Evolutionary conservation across 495 filamentous ascomycete genomes (phyloP).

Genomic region (Umbilicaria muhlenbergii): DNA sequence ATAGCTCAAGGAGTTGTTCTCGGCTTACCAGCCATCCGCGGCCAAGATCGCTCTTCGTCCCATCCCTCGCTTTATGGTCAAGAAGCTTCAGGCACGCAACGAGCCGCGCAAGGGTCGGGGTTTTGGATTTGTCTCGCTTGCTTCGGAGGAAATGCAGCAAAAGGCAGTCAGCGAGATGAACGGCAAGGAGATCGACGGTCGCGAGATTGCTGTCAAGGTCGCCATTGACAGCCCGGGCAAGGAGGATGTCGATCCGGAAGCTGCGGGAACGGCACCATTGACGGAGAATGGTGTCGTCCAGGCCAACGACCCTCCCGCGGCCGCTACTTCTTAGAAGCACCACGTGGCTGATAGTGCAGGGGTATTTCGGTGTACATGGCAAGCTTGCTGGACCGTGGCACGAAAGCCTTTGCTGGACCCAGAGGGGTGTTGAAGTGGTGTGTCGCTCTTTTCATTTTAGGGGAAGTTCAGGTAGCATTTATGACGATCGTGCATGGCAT

Average conservation of each 20-base stretch:
- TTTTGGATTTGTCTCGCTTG: slow-evolving; percentile 93
- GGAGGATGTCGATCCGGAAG: slow-evolving; percentile 68
- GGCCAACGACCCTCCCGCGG: slow-evolving; percentile 23
- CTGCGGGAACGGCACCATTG: slow-evolving; percentile 17
- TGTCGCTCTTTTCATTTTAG: slow-evolving; percentile 10
- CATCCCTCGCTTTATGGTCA: slow-evolving; percentile 99
- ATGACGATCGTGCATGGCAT: slow-evolving; percentile 9
- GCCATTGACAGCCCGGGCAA: slow-evolving; percentile 99
- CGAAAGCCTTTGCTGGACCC: slow-evolving; percentile 5
- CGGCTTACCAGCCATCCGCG: slow-evolving; percentile 70
- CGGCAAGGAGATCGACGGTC: slow-evolving; percentile 93
- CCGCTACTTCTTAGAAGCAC: slow-evolving; percentile 1
- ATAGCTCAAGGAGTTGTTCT: slow-evolving; percentile 93
- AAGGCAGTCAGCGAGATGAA: slow-evolving; percentile 98
- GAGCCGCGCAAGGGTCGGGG: slow-evolving; percentile 98
- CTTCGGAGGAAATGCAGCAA: slow-evolving; percentile 87
- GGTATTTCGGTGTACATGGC: no score
- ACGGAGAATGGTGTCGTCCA: slow-evolving; percentile 26
- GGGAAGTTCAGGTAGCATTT: slow-evolving; percentile 12
- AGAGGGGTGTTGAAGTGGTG: slow-evolving; percentile 10
- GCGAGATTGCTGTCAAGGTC: slow-evolving; percentile 98
- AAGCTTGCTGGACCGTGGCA: no score
- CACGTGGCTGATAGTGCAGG: no score
- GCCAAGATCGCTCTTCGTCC: slow-evolving; percentile 97
- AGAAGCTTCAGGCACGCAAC: slow-evolving; percentile 94